Evolutionary conservation across 2,329 filamentous ascomycete species (phyloP).

Genomic region (Balansia obtecta): DNA sequence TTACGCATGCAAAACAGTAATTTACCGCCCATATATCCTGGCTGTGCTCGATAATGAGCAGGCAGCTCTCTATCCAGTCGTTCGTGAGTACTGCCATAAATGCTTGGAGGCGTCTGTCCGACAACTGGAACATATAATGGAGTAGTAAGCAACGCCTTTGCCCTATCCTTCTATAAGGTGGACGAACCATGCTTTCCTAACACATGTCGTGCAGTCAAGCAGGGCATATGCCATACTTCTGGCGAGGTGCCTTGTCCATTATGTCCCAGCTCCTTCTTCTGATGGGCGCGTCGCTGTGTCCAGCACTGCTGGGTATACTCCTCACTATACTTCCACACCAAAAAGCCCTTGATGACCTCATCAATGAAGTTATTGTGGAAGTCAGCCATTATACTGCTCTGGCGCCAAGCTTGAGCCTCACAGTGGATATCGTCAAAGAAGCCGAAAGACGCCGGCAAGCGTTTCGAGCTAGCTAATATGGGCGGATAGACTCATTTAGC

Average conservation of each 20-base stretch:
- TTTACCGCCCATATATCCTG: constrained; percentile 73
- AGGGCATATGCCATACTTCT: constrained; percentile 75
- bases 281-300: constrained; percentile 76
- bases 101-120: constrained; percentile 70
- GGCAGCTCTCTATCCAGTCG: constrained; percentile 55
- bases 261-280: constrained; percentile 71
- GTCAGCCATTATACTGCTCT: constrained; percentile 63
- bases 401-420: constrained; percentile 62
- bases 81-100: constrained; percentile 68
- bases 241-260: constrained; percentile 74
- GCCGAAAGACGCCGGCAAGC: constrained; percentile 60
- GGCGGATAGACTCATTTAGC: background rate
- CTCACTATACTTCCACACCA: constrained; percentile 40
- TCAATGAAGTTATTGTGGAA: constrained; percentile 64
- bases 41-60: constrained; percentile 69
- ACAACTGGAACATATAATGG: constrained; percentile 66
- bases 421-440: constrained; percentile 71
- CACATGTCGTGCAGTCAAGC: constrained; percentile 42
- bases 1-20: constrained; percentile 76
- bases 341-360: constrained; percentile 60
- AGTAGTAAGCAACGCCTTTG: constrained; percentile 47
- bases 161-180: background rate
- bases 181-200: constrained; percentile 5
- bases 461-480: constrained; percentile 38
- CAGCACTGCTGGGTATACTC: constrained; percentile 55